phyloP scores from a whole-genome alignment of 2,329 filamentous ascomycete genomes.

The Hypoxylon sp. region DNA sequence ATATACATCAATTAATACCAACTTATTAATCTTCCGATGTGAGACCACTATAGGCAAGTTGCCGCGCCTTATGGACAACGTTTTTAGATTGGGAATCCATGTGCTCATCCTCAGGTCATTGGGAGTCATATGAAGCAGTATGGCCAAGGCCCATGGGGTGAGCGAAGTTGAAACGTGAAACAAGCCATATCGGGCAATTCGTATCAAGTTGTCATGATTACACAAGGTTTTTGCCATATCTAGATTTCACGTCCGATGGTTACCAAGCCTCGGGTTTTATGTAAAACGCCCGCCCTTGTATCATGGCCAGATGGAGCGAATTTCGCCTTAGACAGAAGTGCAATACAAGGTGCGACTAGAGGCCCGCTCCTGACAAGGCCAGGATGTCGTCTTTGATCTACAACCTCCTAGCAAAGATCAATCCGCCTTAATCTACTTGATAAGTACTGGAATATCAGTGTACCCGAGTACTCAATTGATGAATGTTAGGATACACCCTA shows the following conservation, averaged over 20 bases:
- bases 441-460: neutral
- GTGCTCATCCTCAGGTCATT: conserved; percentile 33
- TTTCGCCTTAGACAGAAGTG: conserved; percentile 8
- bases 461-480: neutral
- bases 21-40: conserved; percentile 9
- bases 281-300: conserved; percentile 26
- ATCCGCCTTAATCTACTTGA: neutral
- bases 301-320: conserved; percentile 12
- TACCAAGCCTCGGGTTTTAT: conserved; percentile 23
- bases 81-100: conserved; percentile 26
- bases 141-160: neutral
- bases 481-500: neutral
- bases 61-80: neutral
- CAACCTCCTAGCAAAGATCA: conserved; percentile 1
- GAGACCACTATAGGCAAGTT: conserved; percentile 6
- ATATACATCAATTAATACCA: neutral
- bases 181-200: conserved; percentile 33
- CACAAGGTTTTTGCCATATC: conserved; percentile 19
- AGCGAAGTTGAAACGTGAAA: conserved; percentile 36
- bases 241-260: conserved; percentile 7
- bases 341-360: conserved; percentile 7
- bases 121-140: neutral
- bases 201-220: conserved; percentile 20
- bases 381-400: conserved; percentile 12
- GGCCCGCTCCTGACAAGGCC: conserved; percentile 6